Conservation (phyloP, 129 eudicot genomes). For the Chrysanthemum makinoi region DNA sequence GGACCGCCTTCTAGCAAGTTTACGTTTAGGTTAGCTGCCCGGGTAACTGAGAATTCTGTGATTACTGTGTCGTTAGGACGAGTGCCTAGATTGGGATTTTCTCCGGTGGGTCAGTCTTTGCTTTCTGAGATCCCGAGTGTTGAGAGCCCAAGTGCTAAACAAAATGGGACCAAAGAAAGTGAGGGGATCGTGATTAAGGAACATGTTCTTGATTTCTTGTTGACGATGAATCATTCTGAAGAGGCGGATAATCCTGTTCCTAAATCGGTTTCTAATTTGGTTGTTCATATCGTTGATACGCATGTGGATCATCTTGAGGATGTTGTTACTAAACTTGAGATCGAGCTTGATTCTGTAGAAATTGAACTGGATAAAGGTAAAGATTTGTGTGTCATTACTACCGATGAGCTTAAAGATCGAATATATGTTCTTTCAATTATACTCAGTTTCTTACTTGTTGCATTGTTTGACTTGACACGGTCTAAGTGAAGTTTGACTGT, state of each 20-base stretch:
- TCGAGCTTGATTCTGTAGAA: slow-evolving; percentile 88
- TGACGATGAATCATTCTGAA: slow-evolving; percentile 96
- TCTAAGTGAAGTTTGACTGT: neutral
- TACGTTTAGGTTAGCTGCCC: slow-evolving; percentile 82
- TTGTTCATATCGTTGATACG: slow-evolving; percentile 86
- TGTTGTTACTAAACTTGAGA: slow-evolving; percentile 88
- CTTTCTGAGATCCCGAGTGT: slow-evolving; percentile 41
- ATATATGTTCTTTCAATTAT: neutral
- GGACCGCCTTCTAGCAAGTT: slow-evolving; percentile 85
- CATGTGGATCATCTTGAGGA: slow-evolving; percentile 98
- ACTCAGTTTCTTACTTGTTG: neutral
- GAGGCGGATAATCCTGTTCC: slow-evolving; percentile 99
- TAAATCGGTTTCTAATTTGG: slow-evolving; percentile 75
- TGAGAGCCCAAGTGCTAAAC: slow-evolving; percentile 34
- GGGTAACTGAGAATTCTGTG: slow-evolving; percentile 81
- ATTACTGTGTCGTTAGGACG: slow-evolving; percentile 41
- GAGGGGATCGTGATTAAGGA: slow-evolving; percentile 72
- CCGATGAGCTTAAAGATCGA: neutral
- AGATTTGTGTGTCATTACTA: neutral
- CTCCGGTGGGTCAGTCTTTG: slow-evolving; percentile 35
- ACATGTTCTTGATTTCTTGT: slow-evolving; percentile 83
- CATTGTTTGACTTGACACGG: neutral
- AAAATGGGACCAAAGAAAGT: slow-evolving; percentile 40
- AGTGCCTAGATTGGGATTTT: slow-evolving; percentile 40
- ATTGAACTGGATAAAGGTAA: slow-evolving; percentile 87